Conservation (phyloP, 805 yeast species). For the Pichia heedii region DNA sequence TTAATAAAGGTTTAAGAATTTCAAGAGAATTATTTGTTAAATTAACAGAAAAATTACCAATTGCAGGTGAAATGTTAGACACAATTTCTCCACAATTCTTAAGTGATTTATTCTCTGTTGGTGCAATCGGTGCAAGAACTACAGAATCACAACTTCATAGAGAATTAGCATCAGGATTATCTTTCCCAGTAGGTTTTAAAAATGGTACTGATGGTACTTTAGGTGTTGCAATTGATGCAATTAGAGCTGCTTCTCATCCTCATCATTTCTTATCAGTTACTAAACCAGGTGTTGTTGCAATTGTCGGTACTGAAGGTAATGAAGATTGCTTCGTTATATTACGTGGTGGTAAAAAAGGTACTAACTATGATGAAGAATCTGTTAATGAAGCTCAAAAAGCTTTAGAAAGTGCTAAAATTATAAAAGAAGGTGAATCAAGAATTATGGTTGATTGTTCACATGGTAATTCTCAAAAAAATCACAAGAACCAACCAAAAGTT, state of each 20-base stretch:
- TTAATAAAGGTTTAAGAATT: conserved; percentile 88
- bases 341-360: conserved; percentile 92
- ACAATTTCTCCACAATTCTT: conserved; percentile 95
- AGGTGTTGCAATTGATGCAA: conserved; percentile 91
- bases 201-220: conserved; percentile 96
- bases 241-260: conserved; percentile 83
- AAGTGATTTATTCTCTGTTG: conserved; percentile 86
- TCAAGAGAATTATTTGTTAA: conserved; percentile 80
- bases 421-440: conserved; percentile 40
- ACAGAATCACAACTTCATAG: conserved; percentile 97
- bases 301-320: conserved; percentile 92
- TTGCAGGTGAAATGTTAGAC: conserved; percentile 96
- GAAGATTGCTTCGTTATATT: conserved; percentile 82
- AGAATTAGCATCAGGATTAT: conserved; percentile 91
- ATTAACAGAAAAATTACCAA: conserved; percentile 77
- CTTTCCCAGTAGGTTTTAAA: conserved; percentile 98
- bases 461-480: conserved; percentile 88
- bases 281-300: conserved; percentile 93
- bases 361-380: conserved; percentile 75
- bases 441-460: conserved; percentile 98
- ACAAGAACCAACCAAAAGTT: conserved; percentile 87
- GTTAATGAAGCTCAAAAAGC: conserved; percentile 59
- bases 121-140: conserved; percentile 98
- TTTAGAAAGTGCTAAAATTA: conserved; percentile 36
- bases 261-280: conserved; percentile 95